These are phyloP conservation scores for Bremia lactucae DNA, from an alignment of 352 stramenopile species.

Conservation along the genomic window DNA sequence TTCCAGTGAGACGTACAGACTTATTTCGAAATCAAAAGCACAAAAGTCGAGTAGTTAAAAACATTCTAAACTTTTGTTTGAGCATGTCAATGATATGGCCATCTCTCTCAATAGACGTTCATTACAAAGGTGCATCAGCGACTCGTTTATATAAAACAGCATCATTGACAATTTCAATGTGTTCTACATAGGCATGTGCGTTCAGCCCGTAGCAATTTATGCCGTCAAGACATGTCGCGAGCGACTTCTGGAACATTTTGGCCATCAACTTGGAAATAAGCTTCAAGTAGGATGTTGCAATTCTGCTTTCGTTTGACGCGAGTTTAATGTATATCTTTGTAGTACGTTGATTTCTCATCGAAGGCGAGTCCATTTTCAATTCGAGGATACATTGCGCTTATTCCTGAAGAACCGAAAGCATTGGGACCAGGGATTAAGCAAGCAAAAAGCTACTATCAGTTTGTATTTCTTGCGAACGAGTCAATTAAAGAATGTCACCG, in stretches of 20 bases:
- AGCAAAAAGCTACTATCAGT: constrained; percentile 64
- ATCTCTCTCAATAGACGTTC: constrained; percentile 43
- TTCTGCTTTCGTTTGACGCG: not conserved
- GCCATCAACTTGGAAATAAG: constrained; percentile 26
- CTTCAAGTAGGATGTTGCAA: constrained; percentile 21
- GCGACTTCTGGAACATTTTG: constrained; percentile 34
- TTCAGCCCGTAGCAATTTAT: constrained; percentile 13
- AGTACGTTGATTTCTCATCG: constrained; percentile 29
- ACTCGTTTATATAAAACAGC: no score
- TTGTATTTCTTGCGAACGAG: constrained; percentile 47
- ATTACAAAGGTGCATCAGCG: constrained; percentile 34
- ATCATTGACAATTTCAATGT: constrained; percentile 4
- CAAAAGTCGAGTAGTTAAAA: constrained; percentile 23
- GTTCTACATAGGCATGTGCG: constrained; percentile 1
- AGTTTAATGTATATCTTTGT: not conserved
- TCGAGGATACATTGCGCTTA: constrained; percentile 41
- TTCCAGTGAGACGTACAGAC: constrained; percentile 44
- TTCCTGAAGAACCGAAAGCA: constrained; percentile 27
- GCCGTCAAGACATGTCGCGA: constrained; percentile 22
- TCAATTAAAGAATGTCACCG: constrained; percentile 52
- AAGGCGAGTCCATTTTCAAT: constrained; percentile 23
- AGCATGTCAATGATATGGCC: constrained; percentile 69
- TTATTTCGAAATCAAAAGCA: constrained; percentile 26
- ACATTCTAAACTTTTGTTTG: constrained; percentile 36
- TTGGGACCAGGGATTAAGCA: constrained; percentile 36